Base-by-base conservation (phyloP, 805 yeast species). In the Danielia oregonensis region DNA sequence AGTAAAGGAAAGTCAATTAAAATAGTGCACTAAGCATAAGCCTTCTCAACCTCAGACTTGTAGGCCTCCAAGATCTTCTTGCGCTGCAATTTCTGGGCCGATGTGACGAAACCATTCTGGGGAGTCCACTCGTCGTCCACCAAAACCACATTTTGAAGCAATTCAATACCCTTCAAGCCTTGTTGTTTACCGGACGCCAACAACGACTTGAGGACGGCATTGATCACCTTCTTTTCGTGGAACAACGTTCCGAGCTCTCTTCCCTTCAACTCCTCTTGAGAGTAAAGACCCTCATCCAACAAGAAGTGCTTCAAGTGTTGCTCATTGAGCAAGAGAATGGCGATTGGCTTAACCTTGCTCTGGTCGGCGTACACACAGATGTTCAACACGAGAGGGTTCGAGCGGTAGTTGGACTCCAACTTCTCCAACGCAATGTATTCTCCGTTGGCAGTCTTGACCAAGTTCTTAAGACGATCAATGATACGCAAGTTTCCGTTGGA, bases 111-210 rank as follows among this genome's bases (percentile, higher is more conserved):
- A 0, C 96, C 97, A 56, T 79, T 86, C 63, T 87, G 93, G 27
- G 98, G 97, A 26, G 97, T 93, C 97, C 98, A 93, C 68, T 93
- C 98, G 33, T 79, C 91, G 46, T 86, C 89, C 38, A 79, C 72
- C 40, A 93, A 60, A 10, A 83, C 87, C 42, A 83, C 72, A 48
- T 89, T 95, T 45, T 77, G 78, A 37, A 93, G 57, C 45, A 91
- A 69, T 65, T 93, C 97, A 48, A 87, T 89, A 40, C 96, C 95
- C 32, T 63, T 69, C 46, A 93, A 75, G 7, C 95, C 96, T 57
- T 82, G 89, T 13, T 75, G 49, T 61, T 76, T 81, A 49, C 88
- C 98, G 6, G 96, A 86, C 17, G 74, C 72, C 35, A 84, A 54
- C 40, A 93, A 60, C 11, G 79, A 64, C 46, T 81, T 69, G 33